Conservation (phyloP, 208 protist genomes). For the Trypanosoma brucei region DNA sequence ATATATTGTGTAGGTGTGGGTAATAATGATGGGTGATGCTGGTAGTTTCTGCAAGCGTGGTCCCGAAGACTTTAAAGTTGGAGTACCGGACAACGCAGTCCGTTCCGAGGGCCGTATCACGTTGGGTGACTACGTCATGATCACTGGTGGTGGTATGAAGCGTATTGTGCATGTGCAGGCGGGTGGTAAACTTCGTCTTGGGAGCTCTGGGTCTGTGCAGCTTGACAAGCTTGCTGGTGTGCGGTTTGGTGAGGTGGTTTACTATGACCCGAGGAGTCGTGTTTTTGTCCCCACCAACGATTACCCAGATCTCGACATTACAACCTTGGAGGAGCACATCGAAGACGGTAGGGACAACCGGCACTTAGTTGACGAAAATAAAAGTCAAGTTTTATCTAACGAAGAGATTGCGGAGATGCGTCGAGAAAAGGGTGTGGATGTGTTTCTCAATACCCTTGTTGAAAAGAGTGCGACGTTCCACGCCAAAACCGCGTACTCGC, state of each 20-base stretch:
- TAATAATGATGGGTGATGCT: neutral
- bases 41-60: neutral
- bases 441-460: slow-evolving; percentile 70
- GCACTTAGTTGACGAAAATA: slow-evolving; percentile 74
- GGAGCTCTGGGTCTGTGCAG: slow-evolving; percentile 49
- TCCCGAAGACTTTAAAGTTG: no score
- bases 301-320: slow-evolving; percentile 87
- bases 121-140: slow-evolving; percentile 78
- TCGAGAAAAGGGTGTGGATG: slow-evolving; percentile 63
- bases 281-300: slow-evolving; percentile 59
- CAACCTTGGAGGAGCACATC: slow-evolving; percentile 22
- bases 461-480: slow-evolving; percentile 84
- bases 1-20: neutral
- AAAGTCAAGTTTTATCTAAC: slow-evolving; percentile 75
- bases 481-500: slow-evolving; percentile 84
- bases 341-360: slow-evolving; percentile 61
- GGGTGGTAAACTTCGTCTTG: slow-evolving; percentile 54
- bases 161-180: slow-evolving; percentile 63
- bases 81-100: neutral
- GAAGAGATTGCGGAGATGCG: slow-evolving; percentile 73
- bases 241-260: slow-evolving; percentile 76
- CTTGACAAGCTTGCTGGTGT: slow-evolving; percentile 69
- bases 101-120: slow-evolving; percentile 27
- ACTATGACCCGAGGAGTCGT: slow-evolving; percentile 48
- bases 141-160: slow-evolving; percentile 69